Percentiles rank a stretch among this genome's conserved stretches.
phyloP scores from a whole-genome alignment of 1,284 basidiomycete genomes.

The Anthracocystis panici-leucophaei region DNA sequence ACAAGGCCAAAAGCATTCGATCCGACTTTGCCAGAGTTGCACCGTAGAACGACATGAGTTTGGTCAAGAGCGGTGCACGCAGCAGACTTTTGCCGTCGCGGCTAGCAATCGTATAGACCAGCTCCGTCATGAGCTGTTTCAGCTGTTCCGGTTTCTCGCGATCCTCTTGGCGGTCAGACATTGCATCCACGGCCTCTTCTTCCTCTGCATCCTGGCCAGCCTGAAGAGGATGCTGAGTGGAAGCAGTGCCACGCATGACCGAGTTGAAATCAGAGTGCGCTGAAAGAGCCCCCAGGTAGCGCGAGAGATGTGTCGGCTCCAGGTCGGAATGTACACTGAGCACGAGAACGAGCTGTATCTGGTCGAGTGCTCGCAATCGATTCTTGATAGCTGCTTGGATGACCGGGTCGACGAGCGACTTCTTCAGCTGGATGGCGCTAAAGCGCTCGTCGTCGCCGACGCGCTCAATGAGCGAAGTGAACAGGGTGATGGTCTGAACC shows the following conservation, averaged over 20 bases:
- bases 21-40: constrained; percentile 79
- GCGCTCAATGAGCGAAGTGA: constrained; percentile 32
- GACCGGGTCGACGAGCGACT: constrained; percentile 80
- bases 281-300: constrained; percentile 51
- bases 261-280: constrained; percentile 48
- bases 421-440: constrained; percentile 72
- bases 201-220: constrained; percentile 44
- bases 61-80: constrained; percentile 82
- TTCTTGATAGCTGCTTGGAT: constrained; percentile 78
- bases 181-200: constrained; percentile 54
- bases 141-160: constrained; percentile 12
- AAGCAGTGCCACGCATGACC: constrained; percentile 33
- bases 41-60: constrained; percentile 79
- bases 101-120: constrained; percentile 78
- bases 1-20: constrained; percentile 78
- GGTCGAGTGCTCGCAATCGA: constrained; percentile 72
- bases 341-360: constrained; percentile 73
- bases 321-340: constrained; percentile 67
- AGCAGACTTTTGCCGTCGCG: constrained; percentile 83
- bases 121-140: constrained; percentile 70
- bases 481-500: constrained; percentile 26
- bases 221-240: constrained; percentile 58
- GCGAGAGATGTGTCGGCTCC: constrained; percentile 25
- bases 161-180: constrained; percentile 1
- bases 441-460: neutral